phyloP scores from a whole-genome alignment of 2,329 filamentous ascomycete genomes.

The Aureobasidium sp. region DNA sequence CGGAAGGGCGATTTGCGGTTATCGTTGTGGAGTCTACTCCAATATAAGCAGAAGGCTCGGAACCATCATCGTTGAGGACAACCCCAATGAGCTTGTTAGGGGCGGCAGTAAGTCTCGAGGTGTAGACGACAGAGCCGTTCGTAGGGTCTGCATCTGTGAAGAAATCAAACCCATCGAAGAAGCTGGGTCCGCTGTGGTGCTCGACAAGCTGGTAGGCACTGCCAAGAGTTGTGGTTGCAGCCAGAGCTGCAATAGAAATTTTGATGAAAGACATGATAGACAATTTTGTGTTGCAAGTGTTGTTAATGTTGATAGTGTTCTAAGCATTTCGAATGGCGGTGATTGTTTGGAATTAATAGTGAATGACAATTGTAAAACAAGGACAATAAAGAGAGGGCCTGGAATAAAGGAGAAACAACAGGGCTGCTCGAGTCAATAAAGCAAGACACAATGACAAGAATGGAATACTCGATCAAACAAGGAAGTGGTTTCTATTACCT shows the following conservation, averaged over 20 bases:
- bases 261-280: constrained; percentile 9
- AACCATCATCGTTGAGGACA: constrained; percentile 28
- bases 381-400: not conserved
- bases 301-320: not conserved
- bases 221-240: constrained; percentile 14
- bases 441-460: constrained; percentile 2
- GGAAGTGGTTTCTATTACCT: not conserved
- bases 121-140: constrained; percentile 26
- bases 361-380: not conserved
- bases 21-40: constrained; percentile 34
- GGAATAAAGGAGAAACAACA: not conserved
- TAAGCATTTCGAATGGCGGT: not conserved
- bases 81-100: constrained; percentile 32
- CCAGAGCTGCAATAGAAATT: constrained; percentile 10
- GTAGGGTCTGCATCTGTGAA: constrained; percentile 38
- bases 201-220: constrained; percentile 18
- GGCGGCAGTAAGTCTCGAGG: constrained; percentile 23
- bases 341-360: not conserved
- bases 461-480: not conserved
- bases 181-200: constrained; percentile 26
- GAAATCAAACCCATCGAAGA: constrained; percentile 38
- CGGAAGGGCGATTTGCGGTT: constrained; percentile 33
- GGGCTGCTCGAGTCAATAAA: not conserved
- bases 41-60: constrained; percentile 29
- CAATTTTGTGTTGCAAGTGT: not conserved